These are phyloP conservation scores for Castanospermum australe DNA, from an alignment of 306 rosid species.

Conservation along the genomic window DNA sequence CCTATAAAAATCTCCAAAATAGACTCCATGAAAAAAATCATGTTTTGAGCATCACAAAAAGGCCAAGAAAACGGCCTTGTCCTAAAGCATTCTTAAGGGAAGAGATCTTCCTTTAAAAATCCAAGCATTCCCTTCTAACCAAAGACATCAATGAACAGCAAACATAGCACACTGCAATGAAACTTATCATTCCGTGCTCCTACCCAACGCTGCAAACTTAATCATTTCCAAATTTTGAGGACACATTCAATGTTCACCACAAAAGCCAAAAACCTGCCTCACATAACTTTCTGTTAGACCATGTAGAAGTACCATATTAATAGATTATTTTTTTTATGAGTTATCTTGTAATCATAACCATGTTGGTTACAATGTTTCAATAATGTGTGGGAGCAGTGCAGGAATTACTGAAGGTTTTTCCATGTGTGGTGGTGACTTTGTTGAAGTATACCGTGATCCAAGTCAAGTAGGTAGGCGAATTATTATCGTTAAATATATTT, in stretches of 20 bases:
- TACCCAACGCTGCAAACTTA: not conserved
- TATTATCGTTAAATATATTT: not conserved
- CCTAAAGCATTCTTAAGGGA: not conserved
- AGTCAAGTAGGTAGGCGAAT: conserved; percentile 71
- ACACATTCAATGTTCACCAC: not conserved
- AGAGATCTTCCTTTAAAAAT: not conserved
- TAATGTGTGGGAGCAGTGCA: conserved; percentile 61
- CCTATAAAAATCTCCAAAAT: not conserved
- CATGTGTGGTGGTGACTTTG: conserved; percentile 98
- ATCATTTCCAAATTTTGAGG: not conserved
- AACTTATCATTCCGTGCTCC: too few species aligned
- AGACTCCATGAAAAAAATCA: not conserved
- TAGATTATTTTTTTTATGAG: not conserved
- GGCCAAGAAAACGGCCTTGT: not conserved
- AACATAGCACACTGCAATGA: not conserved
- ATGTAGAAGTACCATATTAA: not conserved
- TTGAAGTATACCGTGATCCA: conserved; percentile 85
- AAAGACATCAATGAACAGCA: not conserved
- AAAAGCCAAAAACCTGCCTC: too few species aligned
- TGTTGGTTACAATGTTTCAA: not conserved
- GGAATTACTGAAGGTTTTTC: conserved; percentile 98
- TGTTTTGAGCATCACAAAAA: not conserved
- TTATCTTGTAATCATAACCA: conserved; percentile 10
- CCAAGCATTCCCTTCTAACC: not conserved
- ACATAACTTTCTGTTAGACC: too few species aligned